Evolutionary conservation across 441 rosid genomes (phyloP).

Genomic region (Croton laevigatus): DNA sequence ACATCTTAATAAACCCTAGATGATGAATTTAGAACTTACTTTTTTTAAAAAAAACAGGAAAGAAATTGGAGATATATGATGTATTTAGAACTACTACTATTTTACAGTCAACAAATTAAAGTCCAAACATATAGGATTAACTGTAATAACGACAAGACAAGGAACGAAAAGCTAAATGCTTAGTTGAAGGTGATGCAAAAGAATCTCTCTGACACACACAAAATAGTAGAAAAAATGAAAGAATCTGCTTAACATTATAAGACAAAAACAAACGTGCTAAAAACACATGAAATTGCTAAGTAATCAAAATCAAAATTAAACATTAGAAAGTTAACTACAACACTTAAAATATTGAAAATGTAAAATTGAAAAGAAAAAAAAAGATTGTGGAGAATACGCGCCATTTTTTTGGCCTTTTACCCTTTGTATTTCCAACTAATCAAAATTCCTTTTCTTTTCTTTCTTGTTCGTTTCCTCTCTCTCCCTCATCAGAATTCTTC

Average conservation of each 20-base stretch:
- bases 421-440: not conserved
- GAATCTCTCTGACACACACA: conserved; percentile 2
- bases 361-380: not conserved
- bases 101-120: not conserved
- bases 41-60: too few relatives aligned
- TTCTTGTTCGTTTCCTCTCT: not conserved
- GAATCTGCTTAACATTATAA: conserved; percentile 7
- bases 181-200: conserved; percentile 9
- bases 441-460: not conserved
- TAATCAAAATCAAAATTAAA: too few relatives aligned
- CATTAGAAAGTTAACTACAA: too few relatives aligned
- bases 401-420: not conserved
- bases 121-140: conserved; percentile 4
- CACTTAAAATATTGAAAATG: not conserved
- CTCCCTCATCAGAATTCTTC: not conserved
- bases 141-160: not conserved
- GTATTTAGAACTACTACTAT: too few relatives aligned
- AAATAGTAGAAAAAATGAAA: not conserved
- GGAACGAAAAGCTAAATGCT: conserved; percentile 10
- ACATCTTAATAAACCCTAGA: not conserved
- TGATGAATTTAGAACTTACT: not conserved
- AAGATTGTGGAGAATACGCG: conserved; percentile 1
- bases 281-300: conserved; percentile 2
- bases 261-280: conserved; percentile 13
- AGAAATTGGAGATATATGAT: too few relatives aligned